These are phyloP conservation scores for Candida albicans DNA, from an alignment of 1,139 yeast genomes.

Conservation along the genomic window DNA sequence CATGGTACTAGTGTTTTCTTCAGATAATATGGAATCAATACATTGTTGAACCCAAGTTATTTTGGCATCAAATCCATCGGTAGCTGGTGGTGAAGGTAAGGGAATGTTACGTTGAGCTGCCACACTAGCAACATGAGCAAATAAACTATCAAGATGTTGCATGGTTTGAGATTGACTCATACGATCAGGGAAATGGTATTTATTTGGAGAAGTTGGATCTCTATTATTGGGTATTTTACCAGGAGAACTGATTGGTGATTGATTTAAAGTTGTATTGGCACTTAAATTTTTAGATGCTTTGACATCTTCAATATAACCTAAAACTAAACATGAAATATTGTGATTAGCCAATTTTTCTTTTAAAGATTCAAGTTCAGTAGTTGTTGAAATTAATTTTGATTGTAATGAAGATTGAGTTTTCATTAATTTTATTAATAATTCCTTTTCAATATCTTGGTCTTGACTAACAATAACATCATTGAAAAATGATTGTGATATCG, in stretches of 20 bases:
- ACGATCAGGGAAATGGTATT: not conserved
- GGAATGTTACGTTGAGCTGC: slow-evolving; percentile 52
- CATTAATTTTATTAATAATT: slow-evolving; percentile 32
- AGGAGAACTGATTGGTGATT: slow-evolving; percentile 5
- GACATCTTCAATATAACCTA: slow-evolving; percentile 50
- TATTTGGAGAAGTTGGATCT: slow-evolving; percentile 8
- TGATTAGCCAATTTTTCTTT: slow-evolving; percentile 35
- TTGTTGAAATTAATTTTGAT: slow-evolving; percentile 28
- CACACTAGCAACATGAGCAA: slow-evolving; percentile 53
- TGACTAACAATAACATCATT: slow-evolving; percentile 23
- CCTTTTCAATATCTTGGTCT: slow-evolving; percentile 24
- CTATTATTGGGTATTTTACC: slow-evolving; percentile 3
- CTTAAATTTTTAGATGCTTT: slow-evolving; percentile 19
- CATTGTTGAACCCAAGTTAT: slow-evolving; percentile 56
- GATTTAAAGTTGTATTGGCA: slow-evolving; percentile 4
- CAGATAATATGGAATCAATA: slow-evolving; percentile 38
- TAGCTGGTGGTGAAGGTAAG: slow-evolving; percentile 42
- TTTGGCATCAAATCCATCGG: slow-evolving; percentile 32
- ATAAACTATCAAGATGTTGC: slow-evolving; percentile 42
- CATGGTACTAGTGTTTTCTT: slow-evolving; percentile 3
- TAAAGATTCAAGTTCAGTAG: slow-evolving; percentile 33
- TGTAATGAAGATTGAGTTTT: slow-evolving; percentile 37
- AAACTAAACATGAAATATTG: slow-evolving; percentile 43
- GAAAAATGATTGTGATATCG: slow-evolving; percentile 39
- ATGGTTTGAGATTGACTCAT: too few species aligned